Base-by-base conservation (phyloP, 805 yeast species). In the Suhomyces sp. region DNA sequence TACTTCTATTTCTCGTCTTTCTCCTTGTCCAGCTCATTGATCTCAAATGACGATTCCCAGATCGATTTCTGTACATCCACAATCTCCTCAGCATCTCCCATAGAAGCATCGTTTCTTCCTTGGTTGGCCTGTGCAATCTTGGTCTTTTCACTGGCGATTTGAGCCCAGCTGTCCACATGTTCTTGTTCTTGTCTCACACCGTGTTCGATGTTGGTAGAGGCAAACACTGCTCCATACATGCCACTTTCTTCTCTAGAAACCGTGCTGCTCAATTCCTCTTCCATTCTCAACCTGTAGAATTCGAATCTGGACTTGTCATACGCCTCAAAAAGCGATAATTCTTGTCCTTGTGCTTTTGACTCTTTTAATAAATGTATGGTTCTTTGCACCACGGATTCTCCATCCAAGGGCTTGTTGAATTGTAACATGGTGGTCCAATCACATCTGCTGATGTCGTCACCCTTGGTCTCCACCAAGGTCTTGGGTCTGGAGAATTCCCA, bases 401-500 rank as follows among this genome's bases (percentile, higher is more conserved):
- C 98, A 51, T 88, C 95, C 23, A 93, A 68, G 15, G 82, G 83
- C 55, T 82, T 81, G 28, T 72, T 65, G 20, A 80, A 56, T 59
- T 93, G 98, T 47, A 74, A 74, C 58, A 93, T 74, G 33, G 70
- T 70, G 30, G 81, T 71, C 98, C 98, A 93, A 58, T 93, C 88
- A 44, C 70, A 63, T 39, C 70, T 69, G 6, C 57, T 52, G 25
- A 59, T 50, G 29, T 83, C 87, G 28, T 72, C 67, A 6, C 84
- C 86, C 23, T 72, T 70, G 50, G 79, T 84, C 59, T 93, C 98
- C 29, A 88, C 72, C 46, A 93, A 63, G 19, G 78, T 72, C 56
- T 85, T 86, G 10, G 98, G 96, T 48, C 95, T 76, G 2, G 98
- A 87, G 35, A 90, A 68, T 63, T 93, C 98, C 98, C 98, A 93